A percentile compares a stretch with the other conserved stretches of the same genome.
These are phyloP conservation scores for Backusella morwellensis DNA, from an alignment of 192 early-diverging fungal species.

Conservation along the genomic window DNA sequence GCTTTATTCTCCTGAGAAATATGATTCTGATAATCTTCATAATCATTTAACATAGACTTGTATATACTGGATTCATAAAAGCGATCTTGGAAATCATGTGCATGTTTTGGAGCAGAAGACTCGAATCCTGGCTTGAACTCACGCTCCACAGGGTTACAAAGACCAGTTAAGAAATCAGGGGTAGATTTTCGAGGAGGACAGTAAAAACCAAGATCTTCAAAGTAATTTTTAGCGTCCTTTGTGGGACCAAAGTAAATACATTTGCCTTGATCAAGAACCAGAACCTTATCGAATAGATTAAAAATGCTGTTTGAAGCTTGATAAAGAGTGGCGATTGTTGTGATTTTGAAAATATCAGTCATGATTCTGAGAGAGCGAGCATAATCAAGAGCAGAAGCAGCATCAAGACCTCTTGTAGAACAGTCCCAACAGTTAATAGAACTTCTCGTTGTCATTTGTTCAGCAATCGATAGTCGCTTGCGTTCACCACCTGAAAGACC, in stretches of 20 bases:
- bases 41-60: slow-evolving; percentile 35
- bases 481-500: slow-evolving; percentile 79
- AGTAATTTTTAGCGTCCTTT: slow-evolving; percentile 56
- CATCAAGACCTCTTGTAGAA: slow-evolving; percentile 73
- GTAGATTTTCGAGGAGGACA: slow-evolving; percentile 69
- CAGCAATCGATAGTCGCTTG: slow-evolving; percentile 76
- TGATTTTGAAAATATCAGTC: slow-evolving; percentile 64
- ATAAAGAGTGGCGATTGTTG: slow-evolving; percentile 56
- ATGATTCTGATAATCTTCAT: slow-evolving; percentile 41
- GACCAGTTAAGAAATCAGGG: slow-evolving; percentile 69
- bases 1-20: slow-evolving; percentile 19
- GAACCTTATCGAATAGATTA: slow-evolving; percentile 66
- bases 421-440: slow-evolving; percentile 60
- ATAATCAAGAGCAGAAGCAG: slow-evolving; percentile 80
- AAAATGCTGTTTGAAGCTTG: slow-evolving; percentile 80
- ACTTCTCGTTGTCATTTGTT: slow-evolving; percentile 64
- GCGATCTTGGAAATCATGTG: slow-evolving; percentile 62
- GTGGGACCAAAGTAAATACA: slow-evolving; percentile 70
- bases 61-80: slow-evolving; percentile 47
- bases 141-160: slow-evolving; percentile 61
- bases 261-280: slow-evolving; percentile 65
- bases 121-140: slow-evolving; percentile 52
- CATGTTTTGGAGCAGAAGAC: slow-evolving; percentile 47
- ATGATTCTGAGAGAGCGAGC: slow-evolving; percentile 69
- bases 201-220: slow-evolving; percentile 58